phyloP scores from a whole-genome alignment of 345 rosid species.

The Anastatica hierochuntica region DNA sequence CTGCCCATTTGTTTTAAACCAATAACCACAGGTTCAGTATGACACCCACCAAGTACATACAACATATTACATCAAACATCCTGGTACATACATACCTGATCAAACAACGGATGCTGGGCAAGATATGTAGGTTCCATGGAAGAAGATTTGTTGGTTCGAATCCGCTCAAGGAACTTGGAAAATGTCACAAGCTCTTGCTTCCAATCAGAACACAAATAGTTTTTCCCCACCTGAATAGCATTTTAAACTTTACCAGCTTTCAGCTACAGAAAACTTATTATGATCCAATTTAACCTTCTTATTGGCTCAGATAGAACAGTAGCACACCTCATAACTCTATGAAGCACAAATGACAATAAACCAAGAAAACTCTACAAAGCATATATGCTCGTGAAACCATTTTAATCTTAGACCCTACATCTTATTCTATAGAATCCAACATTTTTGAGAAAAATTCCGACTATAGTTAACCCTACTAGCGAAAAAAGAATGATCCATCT shows the following conservation, averaged over 20 bases:
- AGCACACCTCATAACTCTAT: not conserved
- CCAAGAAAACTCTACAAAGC: too few relatives aligned
- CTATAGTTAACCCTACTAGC: too few relatives aligned
- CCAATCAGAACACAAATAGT: slow-evolving; percentile 86
- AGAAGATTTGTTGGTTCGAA: slow-evolving; percentile 39
- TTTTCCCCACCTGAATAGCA: slow-evolving; percentile 83
- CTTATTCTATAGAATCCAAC: too few relatives aligned
- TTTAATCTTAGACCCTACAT: too few relatives aligned
- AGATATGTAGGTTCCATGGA: slow-evolving; percentile 60
- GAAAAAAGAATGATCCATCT: too few relatives aligned
- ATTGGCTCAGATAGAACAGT: too few relatives aligned
- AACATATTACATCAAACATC: not conserved
- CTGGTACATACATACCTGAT: slow-evolving; percentile 42
- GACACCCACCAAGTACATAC: not conserved
- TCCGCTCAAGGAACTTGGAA: slow-evolving; percentile 80
- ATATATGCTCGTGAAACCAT: too few relatives aligned
- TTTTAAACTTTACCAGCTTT: slow-evolving; percentile 50
- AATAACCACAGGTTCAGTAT: slow-evolving; percentile 12
- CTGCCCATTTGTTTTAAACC: slow-evolving; percentile 32
- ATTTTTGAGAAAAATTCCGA: too few relatives aligned
- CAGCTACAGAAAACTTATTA: slow-evolving; percentile 25
- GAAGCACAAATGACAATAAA: too few relatives aligned
- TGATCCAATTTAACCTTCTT: not conserved
- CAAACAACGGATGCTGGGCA: slow-evolving; percentile 94
- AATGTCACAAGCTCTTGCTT: slow-evolving; percentile 95